Conservation (phyloP, 116 monocot species). For the Cymodocea nodosa region DNA sequence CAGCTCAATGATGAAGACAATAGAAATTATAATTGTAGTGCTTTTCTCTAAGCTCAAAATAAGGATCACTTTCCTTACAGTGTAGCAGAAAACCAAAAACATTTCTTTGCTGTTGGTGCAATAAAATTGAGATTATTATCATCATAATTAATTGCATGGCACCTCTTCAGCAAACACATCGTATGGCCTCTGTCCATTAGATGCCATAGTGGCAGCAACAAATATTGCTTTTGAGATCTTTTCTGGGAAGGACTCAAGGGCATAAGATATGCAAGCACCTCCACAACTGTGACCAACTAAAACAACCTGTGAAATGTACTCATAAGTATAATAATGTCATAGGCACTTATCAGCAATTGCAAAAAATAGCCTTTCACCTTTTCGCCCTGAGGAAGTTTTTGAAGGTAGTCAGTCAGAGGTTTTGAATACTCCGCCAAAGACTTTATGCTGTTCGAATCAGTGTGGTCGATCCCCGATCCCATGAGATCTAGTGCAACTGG, state of each 20-base stretch:
- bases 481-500: constrained; percentile 73
- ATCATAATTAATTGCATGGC: not conserved
- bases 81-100: not conserved
- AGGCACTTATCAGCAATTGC: not conserved
- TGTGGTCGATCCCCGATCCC: constrained; percentile 70
- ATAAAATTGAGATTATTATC: not conserved
- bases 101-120: not conserved
- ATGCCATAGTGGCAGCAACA: constrained; percentile 73
- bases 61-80: too few species aligned
- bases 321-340: not conserved
- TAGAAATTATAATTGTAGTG: too few species aligned
- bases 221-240: constrained; percentile 88
- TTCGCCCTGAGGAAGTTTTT: constrained; percentile 51
- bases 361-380: constrained; percentile 28
- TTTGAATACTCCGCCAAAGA: constrained; percentile 66
- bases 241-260: constrained; percentile 48
- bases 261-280: constrained; percentile 79
- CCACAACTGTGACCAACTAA: constrained; percentile 97
- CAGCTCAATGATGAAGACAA: too few species aligned
- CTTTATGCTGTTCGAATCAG: constrained; percentile 44
- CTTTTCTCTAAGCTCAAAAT: too few species aligned
- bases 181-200: constrained; percentile 75
- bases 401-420: constrained; percentile 58
- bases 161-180: constrained; percentile 74
- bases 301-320: constrained; percentile 42